Evolutionary conservation across 2,329 filamentous ascomycete species (phyloP), one percentile per base, ranked within the genome.

Genomic region (Pestalotiopsis sp.): DNA sequence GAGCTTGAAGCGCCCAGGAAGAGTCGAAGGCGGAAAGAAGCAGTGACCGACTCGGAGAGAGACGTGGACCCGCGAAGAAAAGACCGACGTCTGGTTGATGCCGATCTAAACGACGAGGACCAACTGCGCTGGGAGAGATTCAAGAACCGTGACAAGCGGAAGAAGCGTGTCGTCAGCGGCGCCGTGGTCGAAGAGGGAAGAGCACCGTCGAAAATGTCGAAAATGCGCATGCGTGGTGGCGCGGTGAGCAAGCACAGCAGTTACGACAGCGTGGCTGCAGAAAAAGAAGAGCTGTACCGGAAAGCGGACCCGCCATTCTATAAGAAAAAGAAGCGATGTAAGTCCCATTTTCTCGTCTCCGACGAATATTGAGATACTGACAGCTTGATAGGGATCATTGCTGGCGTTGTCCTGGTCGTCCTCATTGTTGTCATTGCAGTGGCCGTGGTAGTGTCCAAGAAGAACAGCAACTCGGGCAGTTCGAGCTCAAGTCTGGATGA

Each of bases 341-440:
- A 77, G 87, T 83, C n/a, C 39, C 17, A 4, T 31, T 39, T 25
- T 65, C 69, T n/a, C 36, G 14, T 11, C 3, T 12, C 20, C 13
- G 31, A 14, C 14, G 17, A 52, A 25, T 68, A 68, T 74, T 36
- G 75, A 70, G 61, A 39, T 23, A 72, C 79, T 78, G 36, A 68
- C 76, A 67, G 5, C 12, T 38, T 57, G 4, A 77, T 23, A 89
- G 86, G 86, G 82, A 88, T 92, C 70, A 84, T 88, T 58, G 81
- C 88, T 4, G 87, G 85, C 0, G 78, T 87, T 4, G 75, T 86
- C 13, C 74, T 89, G 12, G 76, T 91, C 20, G 70, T 92, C 9
- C 76, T 93, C 6, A 84, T 91, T 63, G 88, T 94, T 69, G 87
- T 93, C 73, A 90, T 94, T 62, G 85, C 89, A 2, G 87, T 91